A percentile compares a stretch with the other conserved stretches of the same genome.
phyloP scores from a whole-genome alignment of 306 rosid species.

The Betula pendula region DNA sequence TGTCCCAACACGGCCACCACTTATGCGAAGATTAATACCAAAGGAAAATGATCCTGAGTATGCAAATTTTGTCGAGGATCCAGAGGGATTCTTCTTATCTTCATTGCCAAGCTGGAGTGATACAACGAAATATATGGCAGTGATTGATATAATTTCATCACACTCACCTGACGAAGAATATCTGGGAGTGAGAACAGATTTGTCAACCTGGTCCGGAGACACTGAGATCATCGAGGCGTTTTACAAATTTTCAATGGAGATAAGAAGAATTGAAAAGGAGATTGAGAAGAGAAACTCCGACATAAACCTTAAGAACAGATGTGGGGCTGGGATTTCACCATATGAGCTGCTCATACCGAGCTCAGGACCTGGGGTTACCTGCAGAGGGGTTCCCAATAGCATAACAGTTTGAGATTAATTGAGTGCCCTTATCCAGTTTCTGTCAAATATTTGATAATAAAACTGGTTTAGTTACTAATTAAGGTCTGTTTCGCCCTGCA shows the following conservation, averaged over 20 bases:
- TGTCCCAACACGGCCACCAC: slow-evolving; percentile 32
- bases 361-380: slow-evolving; percentile 40
- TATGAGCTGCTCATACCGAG: slow-evolving; percentile 45
- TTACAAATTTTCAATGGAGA: slow-evolving; percentile 36
- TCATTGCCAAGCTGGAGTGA: slow-evolving; percentile 42
- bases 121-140: slow-evolving; percentile 45
- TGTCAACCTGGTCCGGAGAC: slow-evolving; percentile 38
- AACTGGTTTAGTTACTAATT: not conserved
- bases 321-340: slow-evolving; percentile 36
- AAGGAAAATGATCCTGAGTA: slow-evolving; percentile 29
- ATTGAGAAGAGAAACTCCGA: slow-evolving; percentile 39
- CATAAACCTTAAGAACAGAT: slow-evolving; percentile 36
- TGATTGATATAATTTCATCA: slow-evolving; percentile 38
- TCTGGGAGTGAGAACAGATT: slow-evolving; percentile 32
- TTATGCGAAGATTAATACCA: slow-evolving; percentile 39
- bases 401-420: slow-evolving; percentile 24
- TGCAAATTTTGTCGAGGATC: slow-evolving; percentile 26
- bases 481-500: too few relatives aligned
- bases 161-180: slow-evolving; percentile 52
- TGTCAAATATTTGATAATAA: not conserved
- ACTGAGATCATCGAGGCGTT: slow-evolving; percentile 40
- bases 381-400: slow-evolving; percentile 53
- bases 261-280: slow-evolving; percentile 38
- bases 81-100: slow-evolving; percentile 29
- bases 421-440: not conserved